Base-by-base conservation (phyloP, 176 grass and related monocot genomes). In the Alopecurus myosuroides region DNA sequence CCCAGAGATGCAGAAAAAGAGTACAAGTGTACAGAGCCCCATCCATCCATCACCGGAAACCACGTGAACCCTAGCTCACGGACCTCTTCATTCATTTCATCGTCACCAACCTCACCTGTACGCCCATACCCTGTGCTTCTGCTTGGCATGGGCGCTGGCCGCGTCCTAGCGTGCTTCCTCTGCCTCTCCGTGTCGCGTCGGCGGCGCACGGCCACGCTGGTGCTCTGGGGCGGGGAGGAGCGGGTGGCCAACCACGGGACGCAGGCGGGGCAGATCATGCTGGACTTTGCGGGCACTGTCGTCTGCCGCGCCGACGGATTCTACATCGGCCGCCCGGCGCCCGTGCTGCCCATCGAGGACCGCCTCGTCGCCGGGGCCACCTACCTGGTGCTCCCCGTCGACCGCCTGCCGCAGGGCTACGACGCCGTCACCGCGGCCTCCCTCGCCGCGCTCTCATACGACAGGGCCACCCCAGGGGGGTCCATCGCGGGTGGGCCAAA, bases 371-470 rank as follows among this genome's bases (percentile, higher is more conserved):
- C 70, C 2, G 92, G 95, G 51, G 3, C 26, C 31, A 89, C 90
- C 3, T 97, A 97, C 80, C 84, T 94, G 9, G 90, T 97, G 77
- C 84, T 97, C 39, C 95, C 95, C 26, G 86, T 92, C n/a, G 95
- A 94, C 66, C 95, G 90, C 5, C 74, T 97, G 42, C 92, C 90
- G 9, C 88, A 77, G 39, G 73, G 75, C 26, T 50, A 80, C 74
- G 84, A 74, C 77, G 51, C 80, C 1, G 61, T 97, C 34, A 97
- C 86, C 7, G 84, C 76, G 10, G 82, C 84, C 3, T 88, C 88
- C 23, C 91, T 97, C 0, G 86, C 86, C 19, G 84, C 92, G 57
- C 69, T 97, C 12, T 89, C 79, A 29, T 88, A 89, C 63, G 66
- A 84, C 85, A 57, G 34, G 46, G 25, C 42, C 12, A 9, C 41